A percentile compares a stretch with the other conserved stretches of the same genome.
These are phyloP conservation scores for Friedmanniomyces simplex DNA, from an alignment of 495 filamentous ascomycete species.

Conservation along the genomic window DNA sequence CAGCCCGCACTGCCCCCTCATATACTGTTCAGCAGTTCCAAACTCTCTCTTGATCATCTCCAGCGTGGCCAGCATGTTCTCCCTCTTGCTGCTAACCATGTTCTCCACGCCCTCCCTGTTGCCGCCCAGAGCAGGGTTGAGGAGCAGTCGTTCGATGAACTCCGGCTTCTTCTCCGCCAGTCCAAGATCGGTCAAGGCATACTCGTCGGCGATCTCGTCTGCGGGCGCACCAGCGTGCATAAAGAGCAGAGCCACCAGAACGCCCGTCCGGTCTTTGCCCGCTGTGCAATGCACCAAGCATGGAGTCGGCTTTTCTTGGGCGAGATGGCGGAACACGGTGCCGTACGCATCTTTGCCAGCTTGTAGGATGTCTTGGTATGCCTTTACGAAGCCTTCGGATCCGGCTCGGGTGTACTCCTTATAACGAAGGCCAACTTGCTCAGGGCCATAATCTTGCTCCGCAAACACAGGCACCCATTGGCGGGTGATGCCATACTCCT, in stretches of 20 bases:
- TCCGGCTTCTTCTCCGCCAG: conserved; percentile 21
- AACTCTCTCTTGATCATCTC: conserved; percentile 41
- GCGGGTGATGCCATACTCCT: conserved; percentile 20
- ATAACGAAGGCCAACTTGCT: conserved; percentile 31
- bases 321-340: conserved; percentile 27
- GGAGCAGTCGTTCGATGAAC: conserved; percentile 23
- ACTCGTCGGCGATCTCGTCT: conserved; percentile 28
- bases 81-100: conserved; percentile 21
- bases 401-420: conserved; percentile 28
- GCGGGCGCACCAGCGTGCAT: conserved; percentile 24
- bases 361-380: conserved; percentile 31
- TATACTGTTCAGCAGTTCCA: conserved; percentile 48
- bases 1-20: conserved; percentile 43
- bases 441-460: conserved; percentile 32
- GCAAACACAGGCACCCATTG: conserved; percentile 31
- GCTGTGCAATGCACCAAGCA: conserved; percentile 35
- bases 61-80: conserved; percentile 44
- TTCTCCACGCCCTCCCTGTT: conserved; percentile 27
- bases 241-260: conserved; percentile 32
- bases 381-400: conserved; percentile 30
- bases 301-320: conserved; percentile 11
- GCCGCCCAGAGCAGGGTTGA: conserved; percentile 28
- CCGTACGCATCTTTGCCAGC: conserved; percentile 22
- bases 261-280: conserved; percentile 36
- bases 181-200: conserved; percentile 30